phyloP scores from a whole-genome alignment of 345 rosid genomes.

The Odontarrhena argentea region DNA sequence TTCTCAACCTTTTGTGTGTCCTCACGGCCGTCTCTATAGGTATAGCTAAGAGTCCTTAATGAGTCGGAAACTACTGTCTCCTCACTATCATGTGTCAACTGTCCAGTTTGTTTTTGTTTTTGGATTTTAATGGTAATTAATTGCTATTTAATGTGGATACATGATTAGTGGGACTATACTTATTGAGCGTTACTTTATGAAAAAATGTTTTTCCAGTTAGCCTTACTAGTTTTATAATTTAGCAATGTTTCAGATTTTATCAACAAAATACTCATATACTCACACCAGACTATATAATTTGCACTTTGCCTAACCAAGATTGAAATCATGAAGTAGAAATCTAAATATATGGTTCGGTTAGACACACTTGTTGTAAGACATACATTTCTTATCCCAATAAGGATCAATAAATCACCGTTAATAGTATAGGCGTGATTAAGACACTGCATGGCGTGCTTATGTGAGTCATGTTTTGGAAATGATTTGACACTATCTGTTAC shows the following conservation, averaged over 20 bases:
- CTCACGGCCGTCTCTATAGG: constrained; percentile 14
- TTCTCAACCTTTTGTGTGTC: neutral
- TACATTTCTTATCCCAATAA: neutral
- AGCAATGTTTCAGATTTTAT: too few relatives aligned
- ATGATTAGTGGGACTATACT: neutral
- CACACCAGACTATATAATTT: too few relatives aligned
- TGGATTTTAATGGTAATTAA: neutral
- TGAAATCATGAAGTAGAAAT: too few relatives aligned
- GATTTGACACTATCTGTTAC: neutral
- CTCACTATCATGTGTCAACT: neutral
- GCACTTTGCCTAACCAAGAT: neutral
- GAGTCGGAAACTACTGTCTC: constrained; percentile 14
- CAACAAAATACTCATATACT: too few relatives aligned
- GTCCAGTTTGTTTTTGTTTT: neutral
- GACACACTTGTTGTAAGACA: neutral
- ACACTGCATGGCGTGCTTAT: neutral
- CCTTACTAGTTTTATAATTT: too few relatives aligned
- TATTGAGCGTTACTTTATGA: neutral
- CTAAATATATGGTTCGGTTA: too few relatives aligned
- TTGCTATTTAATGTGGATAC: too few relatives aligned
- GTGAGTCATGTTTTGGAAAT: neutral
- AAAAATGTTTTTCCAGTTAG: too few relatives aligned
- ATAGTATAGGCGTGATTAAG: neutral
- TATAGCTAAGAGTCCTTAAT: constrained; percentile 24
- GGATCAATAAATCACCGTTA: neutral